Base-by-base conservation (phyloP, 345 rosid species). In the Microcos paniculata region DNA sequence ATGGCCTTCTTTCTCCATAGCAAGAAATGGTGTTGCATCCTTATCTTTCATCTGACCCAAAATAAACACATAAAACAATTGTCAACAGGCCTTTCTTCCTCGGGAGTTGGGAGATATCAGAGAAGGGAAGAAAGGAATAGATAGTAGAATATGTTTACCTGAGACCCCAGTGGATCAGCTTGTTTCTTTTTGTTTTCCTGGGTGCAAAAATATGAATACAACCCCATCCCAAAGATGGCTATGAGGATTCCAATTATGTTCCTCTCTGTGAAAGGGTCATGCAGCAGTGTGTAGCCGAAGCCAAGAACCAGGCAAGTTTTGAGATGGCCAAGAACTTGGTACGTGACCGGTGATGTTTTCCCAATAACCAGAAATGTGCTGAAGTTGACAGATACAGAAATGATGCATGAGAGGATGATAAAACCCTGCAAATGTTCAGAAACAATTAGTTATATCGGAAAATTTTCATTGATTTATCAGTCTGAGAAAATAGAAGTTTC, bases 331-430 rank as follows among this genome's bases (percentile, higher is more conserved):
- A 96, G 91, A 72, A 96, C 99, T 88, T 96, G 99, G 74, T 96
- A 96, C 43, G 99, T 93, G 30, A 96, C 97, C 0, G 99, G 99
- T 3, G 99, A 96, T 66, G 99, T 96, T 86, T 93, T 96, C n/a
- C 99, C 99, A 45, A 96, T 91, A 33, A 96, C 99, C 88, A 96
- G 81, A 80, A 96, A 96, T 3, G 99, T 96, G 79, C 99, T 96
- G 77, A 96, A 96, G 87, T 96, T 96, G 75, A 96, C 99, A 6
- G 97, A 80, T 55, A 96, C 99, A n/a, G 99, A 81, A 78, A 96
- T 93, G 28, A 93, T 23, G 78, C 99, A 96, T 7, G 99, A 96
- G 4, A 96, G 82, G 40, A 88, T 78, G 82, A 96, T 93, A 74
- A 96, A 96, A 1, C 80, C 89, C 99, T 92, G 91, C 91, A 77